A percentile compares a stretch with the other conserved stretches of the same genome.
phyloP scores from a whole-genome alignment of 805 yeast species.

The Maudiozyma bulderi region DNA sequence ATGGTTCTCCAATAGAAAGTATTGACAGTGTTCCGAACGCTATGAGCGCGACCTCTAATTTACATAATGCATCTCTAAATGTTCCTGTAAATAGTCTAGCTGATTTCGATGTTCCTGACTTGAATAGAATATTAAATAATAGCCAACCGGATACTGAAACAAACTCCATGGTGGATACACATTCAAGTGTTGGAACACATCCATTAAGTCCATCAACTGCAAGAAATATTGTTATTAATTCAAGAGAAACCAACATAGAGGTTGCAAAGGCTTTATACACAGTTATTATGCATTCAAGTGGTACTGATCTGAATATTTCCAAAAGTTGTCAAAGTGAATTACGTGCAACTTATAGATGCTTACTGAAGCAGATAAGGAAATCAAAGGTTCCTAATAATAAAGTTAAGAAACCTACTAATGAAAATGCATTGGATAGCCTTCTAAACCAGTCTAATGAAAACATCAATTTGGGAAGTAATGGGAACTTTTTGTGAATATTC shows the following conservation, averaged over 20 bases:
- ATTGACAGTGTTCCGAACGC: neutral
- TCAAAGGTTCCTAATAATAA: slow-evolving; percentile 10
- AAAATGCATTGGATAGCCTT: slow-evolving; percentile 10
- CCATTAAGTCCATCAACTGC: neutral
- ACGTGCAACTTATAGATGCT: slow-evolving; percentile 15
- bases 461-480: neutral
- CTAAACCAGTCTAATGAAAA: slow-evolving; percentile 1
- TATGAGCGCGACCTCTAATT: neutral
- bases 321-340: slow-evolving; percentile 21
- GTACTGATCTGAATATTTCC: slow-evolving; percentile 23
- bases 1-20: neutral
- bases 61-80: neutral
- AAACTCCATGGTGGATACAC: neutral
- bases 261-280: slow-evolving; percentile 26
- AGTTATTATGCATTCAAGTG: slow-evolving; percentile 23
- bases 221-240: neutral
- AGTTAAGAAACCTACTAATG: slow-evolving; percentile 7
- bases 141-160: neutral
- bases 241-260: slow-evolving; percentile 20
- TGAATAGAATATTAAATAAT: slow-evolving; percentile 8
- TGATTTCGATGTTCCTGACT: slow-evolving; percentile 12
- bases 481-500: neutral
- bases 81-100: neutral
- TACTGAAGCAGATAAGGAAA: slow-evolving; percentile 19
- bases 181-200: neutral